Evolutionary conservation across 257 asterid species (phyloP).

Genomic region (Thymus mandschuricus): DNA sequence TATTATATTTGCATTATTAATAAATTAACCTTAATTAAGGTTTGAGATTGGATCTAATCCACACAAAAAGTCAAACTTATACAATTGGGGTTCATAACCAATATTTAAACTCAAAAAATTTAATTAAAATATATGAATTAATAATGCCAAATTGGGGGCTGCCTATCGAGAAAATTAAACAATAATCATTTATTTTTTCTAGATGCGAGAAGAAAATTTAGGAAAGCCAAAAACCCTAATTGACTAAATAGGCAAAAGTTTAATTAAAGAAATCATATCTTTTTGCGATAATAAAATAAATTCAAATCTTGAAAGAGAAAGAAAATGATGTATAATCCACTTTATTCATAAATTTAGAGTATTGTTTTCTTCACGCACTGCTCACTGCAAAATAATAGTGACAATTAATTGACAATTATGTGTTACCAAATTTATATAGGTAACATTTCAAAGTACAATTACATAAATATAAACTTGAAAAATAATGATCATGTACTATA

Average conservation of each 20-base stretch:
- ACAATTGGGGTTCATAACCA: too few species aligned
- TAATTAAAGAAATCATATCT: not conserved
- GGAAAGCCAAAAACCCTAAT: not conserved
- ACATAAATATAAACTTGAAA: not conserved
- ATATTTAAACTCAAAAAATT: not conserved
- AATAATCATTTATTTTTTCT: not conserved
- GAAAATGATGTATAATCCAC: conserved; percentile 4
- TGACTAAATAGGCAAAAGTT: not conserved
- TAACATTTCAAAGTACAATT: not conserved
- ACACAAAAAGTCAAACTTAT: too few species aligned
- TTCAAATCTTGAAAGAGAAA: conserved; percentile 21
- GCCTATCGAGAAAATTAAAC: not conserved
- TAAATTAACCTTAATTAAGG: too few species aligned
- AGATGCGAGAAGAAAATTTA: not conserved
- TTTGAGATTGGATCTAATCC: not conserved
- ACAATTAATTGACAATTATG: conserved; percentile 17
- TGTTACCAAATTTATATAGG: not conserved
- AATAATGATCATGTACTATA: not conserved
- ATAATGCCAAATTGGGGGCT: not conserved
- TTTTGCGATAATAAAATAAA: not conserved
- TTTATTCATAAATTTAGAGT: conserved; percentile 1
- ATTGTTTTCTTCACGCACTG: not conserved
- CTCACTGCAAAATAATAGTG: not conserved
- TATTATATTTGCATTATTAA: too few species aligned
- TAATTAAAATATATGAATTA: not conserved